These are phyloP conservation scores for Beverwykella pulmonaria DNA, from an alignment of 495 filamentous ascomycete genomes.

Conservation along the genomic window DNA sequence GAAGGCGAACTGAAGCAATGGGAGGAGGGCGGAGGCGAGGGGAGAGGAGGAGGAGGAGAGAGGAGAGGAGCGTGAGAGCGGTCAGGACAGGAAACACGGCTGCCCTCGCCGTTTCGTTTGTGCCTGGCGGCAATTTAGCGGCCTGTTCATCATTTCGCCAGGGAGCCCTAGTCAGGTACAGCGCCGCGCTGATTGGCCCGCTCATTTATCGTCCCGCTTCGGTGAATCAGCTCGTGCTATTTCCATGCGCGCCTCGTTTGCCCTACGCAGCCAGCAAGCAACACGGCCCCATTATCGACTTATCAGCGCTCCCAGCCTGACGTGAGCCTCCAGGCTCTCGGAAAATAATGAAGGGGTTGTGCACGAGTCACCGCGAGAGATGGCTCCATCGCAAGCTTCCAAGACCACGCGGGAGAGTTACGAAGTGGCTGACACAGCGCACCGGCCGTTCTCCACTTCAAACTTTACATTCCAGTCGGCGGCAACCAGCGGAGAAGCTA, in stretches of 20 bases:
- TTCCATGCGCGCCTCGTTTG: constrained; percentile 22
- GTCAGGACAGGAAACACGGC: constrained; percentile 4
- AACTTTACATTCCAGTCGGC: background rate
- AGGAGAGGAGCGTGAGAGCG: constrained; percentile 6
- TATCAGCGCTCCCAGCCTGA: background rate
- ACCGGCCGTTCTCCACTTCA: background rate
- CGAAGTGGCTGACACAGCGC: constrained; percentile 11
- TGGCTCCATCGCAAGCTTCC: background rate
- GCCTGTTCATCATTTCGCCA: constrained; percentile 18
- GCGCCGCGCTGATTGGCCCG: constrained; percentile 8
- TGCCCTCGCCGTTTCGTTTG: background rate
- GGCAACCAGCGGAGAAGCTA: background rate
- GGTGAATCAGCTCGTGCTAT: constrained; percentile 13
- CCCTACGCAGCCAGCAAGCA: background rate
- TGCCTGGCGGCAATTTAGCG: background rate
- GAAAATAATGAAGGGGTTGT: constrained; percentile 4
- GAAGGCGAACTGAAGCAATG: constrained; percentile 31
- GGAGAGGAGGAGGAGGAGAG: constrained; percentile 1
- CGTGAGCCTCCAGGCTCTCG: background rate
- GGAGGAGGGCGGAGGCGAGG: constrained; percentile 12
- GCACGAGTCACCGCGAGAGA: background rate
- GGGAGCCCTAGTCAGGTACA: constrained; percentile 19
- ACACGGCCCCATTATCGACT: constrained; percentile 1
- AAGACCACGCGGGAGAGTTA: background rate
- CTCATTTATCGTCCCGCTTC: constrained; percentile 20